Evolutionary conservation across 2,329 filamentous ascomycete genomes (phyloP), one percentile per base, ranked within the genome.

Genomic region (Curvularia sp.): DNA sequence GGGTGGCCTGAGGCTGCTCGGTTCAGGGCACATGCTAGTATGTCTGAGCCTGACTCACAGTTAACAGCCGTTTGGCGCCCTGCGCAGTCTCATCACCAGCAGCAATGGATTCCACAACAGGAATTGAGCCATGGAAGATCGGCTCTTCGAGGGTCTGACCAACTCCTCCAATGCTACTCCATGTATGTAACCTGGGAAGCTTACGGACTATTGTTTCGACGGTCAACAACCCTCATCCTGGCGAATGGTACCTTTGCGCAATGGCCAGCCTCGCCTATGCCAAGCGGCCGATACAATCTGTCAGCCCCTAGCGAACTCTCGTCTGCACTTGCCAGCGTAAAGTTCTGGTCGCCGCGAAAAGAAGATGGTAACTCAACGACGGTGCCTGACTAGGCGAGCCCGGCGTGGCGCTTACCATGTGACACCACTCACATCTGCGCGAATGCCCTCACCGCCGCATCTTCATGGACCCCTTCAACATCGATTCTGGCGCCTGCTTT

Each of bases 351-450:
- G 32, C 47, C 47, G 34, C 10, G 15, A 34, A 39, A 32, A 13
- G 47, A 49, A 27, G 32, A 27, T 15, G 21, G 18, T 21, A 23
- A 23, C 9, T 25, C 47, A 13, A 7, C 15, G 15, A 49, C 15
- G 34, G 47, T 38, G 23, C 32, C 47, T 49, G 47, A 49, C 47
- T 49, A 49, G 47, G 15, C 21, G n/a, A 25, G 47, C 47, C 7
- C n/a, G 15, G 47, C 47, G 34, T 34, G 25, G 18, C 47, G 47
- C 47, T 49, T 34, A 12, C 13, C n/a, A 23, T 19, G 45, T 47
- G 28, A 47, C 28, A 47, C 45, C n/a, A 30, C 23, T 18, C 21
- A n/a, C 21, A 38, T 18, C 28, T 46, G 27, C 12, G 18, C 18
- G 23, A 38, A 38, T 12, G 5, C 9, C 25, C 23, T 39, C 47